Conservation (phyloP, 768 basidiomycete genomes). For the Phallus indusiatus region DNA sequence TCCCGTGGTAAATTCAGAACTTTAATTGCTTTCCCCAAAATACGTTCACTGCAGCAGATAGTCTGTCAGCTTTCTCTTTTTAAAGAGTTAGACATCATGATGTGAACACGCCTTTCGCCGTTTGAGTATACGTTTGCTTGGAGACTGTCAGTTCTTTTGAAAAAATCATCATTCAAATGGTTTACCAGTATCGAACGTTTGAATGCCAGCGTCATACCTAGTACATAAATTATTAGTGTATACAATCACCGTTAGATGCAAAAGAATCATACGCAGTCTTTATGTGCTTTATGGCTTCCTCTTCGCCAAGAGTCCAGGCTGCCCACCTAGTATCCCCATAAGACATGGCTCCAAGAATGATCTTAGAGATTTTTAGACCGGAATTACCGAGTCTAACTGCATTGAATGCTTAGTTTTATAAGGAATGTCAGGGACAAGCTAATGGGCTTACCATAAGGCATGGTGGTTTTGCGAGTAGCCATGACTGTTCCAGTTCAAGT, state of each 20-base stretch:
- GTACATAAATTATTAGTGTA: background rate
- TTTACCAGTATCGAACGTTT: conserved; percentile 21
- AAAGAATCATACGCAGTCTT: conserved; percentile 32
- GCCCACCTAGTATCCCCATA: conserved; percentile 48
- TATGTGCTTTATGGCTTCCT: conserved; percentile 35
- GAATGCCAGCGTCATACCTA: conserved; percentile 19
- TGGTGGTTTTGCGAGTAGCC: conserved; percentile 7
- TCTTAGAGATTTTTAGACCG: conserved; percentile 53
- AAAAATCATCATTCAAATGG: background rate
- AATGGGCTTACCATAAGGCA: conserved; percentile 24
- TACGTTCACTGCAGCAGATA: conserved; percentile 34
- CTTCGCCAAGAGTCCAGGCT: conserved; percentile 40
- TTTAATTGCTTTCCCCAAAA: conserved; percentile 67
- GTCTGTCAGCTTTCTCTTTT: background rate
- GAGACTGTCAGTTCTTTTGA: background rate
- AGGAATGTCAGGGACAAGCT: background rate
- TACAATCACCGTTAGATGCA: background rate
- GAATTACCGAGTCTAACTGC: conserved; percentile 44
- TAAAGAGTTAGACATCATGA: background rate
- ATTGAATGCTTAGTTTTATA: background rate
- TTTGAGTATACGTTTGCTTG: conserved; percentile 48
- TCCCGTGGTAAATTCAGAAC: conserved; percentile 57
- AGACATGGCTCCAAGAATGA: conserved; percentile 58
- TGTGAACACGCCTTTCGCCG: conserved; percentile 25
- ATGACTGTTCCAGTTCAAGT: background rate